Evolutionary conservation across 2,329 filamentous ascomycete species (phyloP).

Genomic region (Ceratocystiopsis brevicomis): DNA sequence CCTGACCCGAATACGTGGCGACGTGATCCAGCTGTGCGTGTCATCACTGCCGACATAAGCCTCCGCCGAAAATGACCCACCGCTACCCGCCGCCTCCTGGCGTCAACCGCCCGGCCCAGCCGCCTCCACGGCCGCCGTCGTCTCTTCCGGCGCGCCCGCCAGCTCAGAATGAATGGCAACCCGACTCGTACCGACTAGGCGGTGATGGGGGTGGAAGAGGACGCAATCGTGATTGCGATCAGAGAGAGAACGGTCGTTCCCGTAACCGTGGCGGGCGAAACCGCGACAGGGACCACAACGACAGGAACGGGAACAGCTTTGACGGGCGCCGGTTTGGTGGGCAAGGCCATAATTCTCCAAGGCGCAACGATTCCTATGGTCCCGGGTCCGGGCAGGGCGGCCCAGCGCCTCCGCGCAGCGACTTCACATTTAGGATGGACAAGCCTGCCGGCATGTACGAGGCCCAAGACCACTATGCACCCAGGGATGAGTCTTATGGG

Average conservation of each 20-base stretch:
- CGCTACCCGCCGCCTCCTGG: slow-evolving; percentile 8
- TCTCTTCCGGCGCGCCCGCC: slow-evolving; percentile 4
- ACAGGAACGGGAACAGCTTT: too few species aligned
- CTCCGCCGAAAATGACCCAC: background rate
- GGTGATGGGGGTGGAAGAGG: too few species aligned
- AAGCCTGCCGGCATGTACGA: slow-evolving; percentile 30
- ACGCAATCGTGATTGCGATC: too few species aligned
- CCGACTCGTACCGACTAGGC: background rate
- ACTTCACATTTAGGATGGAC: slow-evolving; percentile 37
- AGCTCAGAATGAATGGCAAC: background rate
- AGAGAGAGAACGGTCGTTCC: background rate
- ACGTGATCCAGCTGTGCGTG: too few species aligned
- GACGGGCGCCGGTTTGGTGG: too few species aligned
- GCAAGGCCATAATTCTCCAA: too few species aligned
- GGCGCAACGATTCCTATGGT: too few species aligned
- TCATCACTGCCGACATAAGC: too few species aligned
- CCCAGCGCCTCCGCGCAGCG: slow-evolving; percentile 21
- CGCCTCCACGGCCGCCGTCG: background rate
- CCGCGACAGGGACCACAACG: background rate
- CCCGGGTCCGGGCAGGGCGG: background rate
- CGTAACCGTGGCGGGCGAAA: background rate
- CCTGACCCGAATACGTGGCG: too few species aligned
- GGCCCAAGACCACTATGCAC: slow-evolving; percentile 25
- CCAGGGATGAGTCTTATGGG: slow-evolving; percentile 13
- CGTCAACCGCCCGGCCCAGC: background rate